Evolutionary conservation across 495 filamentous ascomycete genomes (phyloP).

Genomic region (Aspergillus carlsbadensis): DNA sequence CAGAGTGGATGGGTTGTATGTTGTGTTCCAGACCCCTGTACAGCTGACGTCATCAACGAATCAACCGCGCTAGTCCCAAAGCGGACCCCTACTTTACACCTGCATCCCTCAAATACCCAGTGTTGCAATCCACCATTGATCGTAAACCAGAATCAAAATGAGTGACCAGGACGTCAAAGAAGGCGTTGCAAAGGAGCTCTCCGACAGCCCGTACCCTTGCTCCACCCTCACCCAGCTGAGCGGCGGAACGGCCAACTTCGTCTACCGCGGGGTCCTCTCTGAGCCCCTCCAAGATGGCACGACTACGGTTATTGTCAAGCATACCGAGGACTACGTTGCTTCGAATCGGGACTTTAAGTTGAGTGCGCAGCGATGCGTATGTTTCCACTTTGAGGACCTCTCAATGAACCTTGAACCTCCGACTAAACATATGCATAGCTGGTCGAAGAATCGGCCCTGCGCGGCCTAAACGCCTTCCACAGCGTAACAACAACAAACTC

Average conservation of each 20-base stretch:
- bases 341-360: slow-evolving; percentile 48
- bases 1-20: too few relatives aligned
- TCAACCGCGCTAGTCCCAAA: too few relatives aligned
- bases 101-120: too few relatives aligned
- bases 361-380: slow-evolving; percentile 50
- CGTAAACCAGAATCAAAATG: not conserved
- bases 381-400: not conserved
- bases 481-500: slow-evolving; percentile 10
- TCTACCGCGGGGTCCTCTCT: slow-evolving; percentile 51
- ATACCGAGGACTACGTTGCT: slow-evolving; percentile 52
- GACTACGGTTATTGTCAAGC: slow-evolving; percentile 52
- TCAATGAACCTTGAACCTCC: too few relatives aligned
- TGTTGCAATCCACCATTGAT: too few relatives aligned
- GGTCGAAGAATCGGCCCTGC: slow-evolving; percentile 33
- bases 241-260: slow-evolving; percentile 60
- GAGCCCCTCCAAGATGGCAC: slow-evolving; percentile 25
- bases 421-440: slow-evolving; percentile 25
- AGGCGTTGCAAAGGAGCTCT: slow-evolving; percentile 16
- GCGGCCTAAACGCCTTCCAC: slow-evolving; percentile 27
- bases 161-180: not conserved
- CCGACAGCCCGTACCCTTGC: slow-evolving; percentile 48
- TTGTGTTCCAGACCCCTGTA: too few relatives aligned
- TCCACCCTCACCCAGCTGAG: slow-evolving; percentile 46
- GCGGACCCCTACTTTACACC: too few relatives aligned
- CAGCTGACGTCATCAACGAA: too few relatives aligned